These are phyloP conservation scores for Paramyrothecium sp. DNA, from an alignment of 2,329 filamentous ascomycete genomes.

Conservation along the genomic window DNA sequence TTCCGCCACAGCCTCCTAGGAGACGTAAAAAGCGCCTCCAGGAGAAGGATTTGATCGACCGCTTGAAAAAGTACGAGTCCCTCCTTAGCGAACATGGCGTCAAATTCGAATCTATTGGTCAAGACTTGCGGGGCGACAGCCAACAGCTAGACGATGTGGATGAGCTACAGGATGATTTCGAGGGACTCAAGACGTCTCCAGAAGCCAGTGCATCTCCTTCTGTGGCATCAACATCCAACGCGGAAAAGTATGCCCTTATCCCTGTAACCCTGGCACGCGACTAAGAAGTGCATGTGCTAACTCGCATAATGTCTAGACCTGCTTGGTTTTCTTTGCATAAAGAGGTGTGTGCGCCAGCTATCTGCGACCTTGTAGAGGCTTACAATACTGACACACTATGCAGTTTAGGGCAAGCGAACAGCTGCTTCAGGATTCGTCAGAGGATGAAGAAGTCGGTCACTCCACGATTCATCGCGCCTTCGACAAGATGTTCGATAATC, in stretches of 20 bases:
- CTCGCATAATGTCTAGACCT: conserved; percentile 8
- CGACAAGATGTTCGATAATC: conserved; percentile 56
- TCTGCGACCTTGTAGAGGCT: neutral
- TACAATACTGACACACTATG: conserved; percentile 1
- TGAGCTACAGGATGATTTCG: conserved; percentile 56
- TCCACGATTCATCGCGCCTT: conserved; percentile 57
- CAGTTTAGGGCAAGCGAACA: conserved; percentile 52
- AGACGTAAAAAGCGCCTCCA: conserved; percentile 63
- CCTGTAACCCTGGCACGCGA: neutral
- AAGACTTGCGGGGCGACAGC: conserved; percentile 33
- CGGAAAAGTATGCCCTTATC: conserved; percentile 20
- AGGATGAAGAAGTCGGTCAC: conserved; percentile 52
- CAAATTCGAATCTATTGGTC: conserved; percentile 64
- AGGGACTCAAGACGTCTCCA: conserved; percentile 52
- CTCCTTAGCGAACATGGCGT: conserved; percentile 66
- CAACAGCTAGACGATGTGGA: conserved; percentile 48
- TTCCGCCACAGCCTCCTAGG: conserved; percentile 55
- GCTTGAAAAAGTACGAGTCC: conserved; percentile 66
- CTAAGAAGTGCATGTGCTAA: conserved; percentile 6
- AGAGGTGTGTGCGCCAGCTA: conserved; percentile 36
- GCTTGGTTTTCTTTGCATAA: conserved; percentile 51
- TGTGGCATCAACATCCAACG: conserved; percentile 17
- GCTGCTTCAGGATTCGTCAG: conserved; percentile 51
- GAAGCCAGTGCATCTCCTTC: conserved; percentile 37
- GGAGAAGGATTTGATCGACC: conserved; percentile 68